These are phyloP conservation scores for Leptographium flavum DNA, from an alignment of 2,329 filamentous ascomycete species.

Conservation along the genomic window DNA sequence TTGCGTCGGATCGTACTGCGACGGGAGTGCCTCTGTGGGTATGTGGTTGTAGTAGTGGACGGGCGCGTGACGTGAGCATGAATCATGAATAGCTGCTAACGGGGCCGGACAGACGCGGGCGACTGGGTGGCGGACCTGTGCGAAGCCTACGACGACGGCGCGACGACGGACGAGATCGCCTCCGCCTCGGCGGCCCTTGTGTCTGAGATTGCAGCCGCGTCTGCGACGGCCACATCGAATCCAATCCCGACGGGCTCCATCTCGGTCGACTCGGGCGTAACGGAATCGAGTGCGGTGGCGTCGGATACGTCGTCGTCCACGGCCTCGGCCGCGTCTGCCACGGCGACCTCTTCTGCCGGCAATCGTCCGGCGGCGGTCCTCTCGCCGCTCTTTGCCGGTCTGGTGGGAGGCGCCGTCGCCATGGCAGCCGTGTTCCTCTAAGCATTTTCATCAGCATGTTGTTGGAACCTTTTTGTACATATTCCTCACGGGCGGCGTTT, in stretches of 20 bases:
- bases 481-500: neutral
- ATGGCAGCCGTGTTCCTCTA: neutral
- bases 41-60: neutral
- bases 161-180: slow-evolving; percentile 4
- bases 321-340: neutral
- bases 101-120: slow-evolving; percentile 9
- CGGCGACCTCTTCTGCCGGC: neutral
- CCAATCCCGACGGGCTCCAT: slow-evolving; percentile 5
- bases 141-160: slow-evolving; percentile 2
- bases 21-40: slow-evolving; percentile 7
- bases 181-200: slow-evolving; percentile 6
- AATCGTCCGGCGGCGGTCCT: too few relatives aligned
- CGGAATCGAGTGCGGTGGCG: neutral
- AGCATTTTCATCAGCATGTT: neutral
- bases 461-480: neutral
- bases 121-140: slow-evolving; percentile 10
- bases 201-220: slow-evolving; percentile 6
- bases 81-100: neutral
- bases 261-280: neutral
- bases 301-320: neutral
- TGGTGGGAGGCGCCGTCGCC: neutral
- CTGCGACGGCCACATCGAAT: slow-evolving; percentile 10
- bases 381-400: too few relatives aligned
- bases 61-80: too few relatives aligned
- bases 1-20: slow-evolving; percentile 10